Conservation (phyloP, 2,329 filamentous ascomycete species). For the Calonectria leucothoes region DNA sequence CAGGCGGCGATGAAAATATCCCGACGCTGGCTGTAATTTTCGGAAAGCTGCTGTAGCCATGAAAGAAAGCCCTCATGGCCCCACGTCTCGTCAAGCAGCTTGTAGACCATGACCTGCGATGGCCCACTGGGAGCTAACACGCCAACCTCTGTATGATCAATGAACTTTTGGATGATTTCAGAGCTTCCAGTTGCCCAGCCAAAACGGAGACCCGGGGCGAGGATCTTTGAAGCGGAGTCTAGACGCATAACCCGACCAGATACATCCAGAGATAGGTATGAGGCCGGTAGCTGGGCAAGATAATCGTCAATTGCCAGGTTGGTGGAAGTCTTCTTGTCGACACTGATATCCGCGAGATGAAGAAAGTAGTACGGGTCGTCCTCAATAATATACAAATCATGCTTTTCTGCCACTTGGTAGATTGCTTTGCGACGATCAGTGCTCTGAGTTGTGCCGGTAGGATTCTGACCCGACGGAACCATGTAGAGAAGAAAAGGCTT, state of each 20-base stretch:
- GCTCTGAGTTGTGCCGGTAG: slow-evolving; percentile 82
- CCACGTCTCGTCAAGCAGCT: slow-evolving; percentile 89
- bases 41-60: slow-evolving; percentile 82
- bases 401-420: slow-evolving; percentile 79
- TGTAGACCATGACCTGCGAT: slow-evolving; percentile 82
- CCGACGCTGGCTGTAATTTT: slow-evolving; percentile 66
- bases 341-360: slow-evolving; percentile 61
- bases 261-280: slow-evolving; percentile 48
- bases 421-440: slow-evolving; percentile 72
- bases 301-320: neutral
- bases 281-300: slow-evolving; percentile 26
- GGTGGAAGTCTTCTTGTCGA: slow-evolving; percentile 29
- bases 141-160: slow-evolving; percentile 79
- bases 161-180: slow-evolving; percentile 81
- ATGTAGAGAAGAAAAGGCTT: slow-evolving; percentile 65
- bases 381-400: slow-evolving; percentile 84
- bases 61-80: slow-evolving; percentile 87
- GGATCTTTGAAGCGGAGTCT: slow-evolving; percentile 89
- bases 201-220: slow-evolving; percentile 79
- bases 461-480: slow-evolving; percentile 82
- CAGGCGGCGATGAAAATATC: slow-evolving; percentile 57
- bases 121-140: slow-evolving; percentile 84
- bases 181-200: slow-evolving; percentile 88
- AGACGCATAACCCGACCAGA: slow-evolving; percentile 82
- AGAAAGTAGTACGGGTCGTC: slow-evolving; percentile 92